Percentiles rank a stretch among this genome's conserved stretches.
These are phyloP conservation scores for Daedalea quercina DNA, from an alignment of 768 basidiomycete genomes.

Conservation along the genomic window DNA sequence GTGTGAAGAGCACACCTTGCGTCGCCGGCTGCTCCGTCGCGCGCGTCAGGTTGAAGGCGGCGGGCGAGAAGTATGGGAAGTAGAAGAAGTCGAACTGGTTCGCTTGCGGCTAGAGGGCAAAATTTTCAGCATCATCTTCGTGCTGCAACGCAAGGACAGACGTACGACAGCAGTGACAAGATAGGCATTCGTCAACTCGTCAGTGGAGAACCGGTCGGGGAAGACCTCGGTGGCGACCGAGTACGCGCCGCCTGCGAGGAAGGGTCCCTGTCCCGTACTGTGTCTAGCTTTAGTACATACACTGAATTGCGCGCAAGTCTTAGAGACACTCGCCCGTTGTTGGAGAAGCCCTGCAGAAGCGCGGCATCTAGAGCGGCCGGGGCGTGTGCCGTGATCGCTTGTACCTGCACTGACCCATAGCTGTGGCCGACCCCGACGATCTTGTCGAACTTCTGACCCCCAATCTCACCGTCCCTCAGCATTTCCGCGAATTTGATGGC, in stretches of 20 bases:
- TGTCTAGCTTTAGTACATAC: too few relatives aligned
- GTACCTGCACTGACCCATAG: conserved; percentile 10
- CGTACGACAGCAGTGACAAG: neutral
- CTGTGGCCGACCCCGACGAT: conserved; percentile 28
- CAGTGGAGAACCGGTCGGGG: conserved; percentile 4
- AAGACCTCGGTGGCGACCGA: conserved; percentile 8
- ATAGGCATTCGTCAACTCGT: conserved; percentile 7
- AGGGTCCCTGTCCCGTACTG: conserved; percentile 1
- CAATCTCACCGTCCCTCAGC: conserved; percentile 6
- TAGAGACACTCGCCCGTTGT: conserved; percentile 1
- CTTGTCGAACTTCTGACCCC: conserved; percentile 23
- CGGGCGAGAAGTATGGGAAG: conserved; percentile 10
- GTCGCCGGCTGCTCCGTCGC: conserved; percentile 11
- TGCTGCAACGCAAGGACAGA: neutral
- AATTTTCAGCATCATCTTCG: neutral
- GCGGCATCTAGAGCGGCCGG: conserved; percentile 5
- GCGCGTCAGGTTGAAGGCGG: conserved; percentile 1
- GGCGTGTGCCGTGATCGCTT: conserved; percentile 4
- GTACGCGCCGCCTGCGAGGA: conserved; percentile 1
- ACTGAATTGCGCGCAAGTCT: too few relatives aligned
- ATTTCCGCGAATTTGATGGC: conserved; percentile 4
- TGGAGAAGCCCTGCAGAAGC: conserved; percentile 4
- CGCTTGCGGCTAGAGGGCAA: conserved; percentile 2
- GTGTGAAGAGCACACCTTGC: conserved; percentile 12
- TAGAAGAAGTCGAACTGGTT: conserved; percentile 14